Evolutionary conservation across 495 filamentous ascomycete genomes (phyloP).

Genomic region (Bathelium albidoporum): DNA sequence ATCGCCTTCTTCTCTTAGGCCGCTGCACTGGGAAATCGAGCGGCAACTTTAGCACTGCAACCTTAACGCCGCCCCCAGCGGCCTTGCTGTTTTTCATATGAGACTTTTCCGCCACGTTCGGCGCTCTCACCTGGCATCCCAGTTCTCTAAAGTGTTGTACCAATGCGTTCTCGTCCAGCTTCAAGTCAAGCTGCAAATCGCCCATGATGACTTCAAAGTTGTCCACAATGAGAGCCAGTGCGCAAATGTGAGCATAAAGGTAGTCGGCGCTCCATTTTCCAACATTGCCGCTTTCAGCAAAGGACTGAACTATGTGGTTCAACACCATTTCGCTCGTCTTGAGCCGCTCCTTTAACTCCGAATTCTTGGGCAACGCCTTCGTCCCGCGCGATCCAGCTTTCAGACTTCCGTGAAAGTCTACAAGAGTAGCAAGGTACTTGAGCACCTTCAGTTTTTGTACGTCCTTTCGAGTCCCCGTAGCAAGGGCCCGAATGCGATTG

Average conservation of each 20-base stretch:
- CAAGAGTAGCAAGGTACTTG: conserved; percentile 54
- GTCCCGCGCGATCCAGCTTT: conserved; percentile 24
- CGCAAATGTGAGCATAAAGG: conserved; percentile 35
- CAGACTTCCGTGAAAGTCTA: conserved; percentile 50
- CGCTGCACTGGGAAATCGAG: conserved; percentile 64
- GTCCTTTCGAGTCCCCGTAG: conserved; percentile 29
- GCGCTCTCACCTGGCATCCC: conserved; percentile 52
- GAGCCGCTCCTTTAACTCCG: conserved; percentile 39
- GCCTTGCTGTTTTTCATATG: conserved; percentile 45
- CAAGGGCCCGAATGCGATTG: neutral
- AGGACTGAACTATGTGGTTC: conserved; percentile 57
- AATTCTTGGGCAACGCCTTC: conserved; percentile 34
- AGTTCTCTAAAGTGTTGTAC: conserved; percentile 69
- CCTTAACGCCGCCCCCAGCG: conserved; percentile 47
- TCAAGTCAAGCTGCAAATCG: conserved; percentile 68
- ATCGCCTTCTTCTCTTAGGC: conserved; percentile 35
- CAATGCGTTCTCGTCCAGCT: conserved; percentile 56
- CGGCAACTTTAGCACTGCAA: conserved; percentile 66
- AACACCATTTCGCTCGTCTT: conserved; percentile 53
- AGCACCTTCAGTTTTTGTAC: conserved; percentile 50
- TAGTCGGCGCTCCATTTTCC: conserved; percentile 35
- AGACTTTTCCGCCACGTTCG: conserved; percentile 40
- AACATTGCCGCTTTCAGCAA: conserved; percentile 47
- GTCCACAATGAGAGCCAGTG: conserved; percentile 51
- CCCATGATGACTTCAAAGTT: conserved; percentile 66